Base-by-base conservation (phyloP, 768 basidiomycete species). In the Lenzites betulinus region DNA sequence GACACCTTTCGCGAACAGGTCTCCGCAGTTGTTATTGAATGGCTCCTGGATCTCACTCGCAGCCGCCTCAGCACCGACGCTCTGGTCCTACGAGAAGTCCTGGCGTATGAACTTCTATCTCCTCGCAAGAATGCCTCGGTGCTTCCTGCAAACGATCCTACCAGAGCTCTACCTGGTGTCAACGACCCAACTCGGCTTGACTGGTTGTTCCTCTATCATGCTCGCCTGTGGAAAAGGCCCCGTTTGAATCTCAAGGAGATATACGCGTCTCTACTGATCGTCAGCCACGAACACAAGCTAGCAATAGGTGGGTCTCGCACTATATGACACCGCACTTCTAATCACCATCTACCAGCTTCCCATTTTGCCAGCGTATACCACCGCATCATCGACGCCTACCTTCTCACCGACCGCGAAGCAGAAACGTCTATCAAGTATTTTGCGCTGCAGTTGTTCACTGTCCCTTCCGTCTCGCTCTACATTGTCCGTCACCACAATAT, bases 401-500 rank as follows among this genome's bases (percentile, higher is more conserved):
- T 98, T 9, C 85, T 96, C 46, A 85, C 91, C 22, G 97, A 98
- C 67, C 84, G 95, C 13, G 96, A 99, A 71, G 89, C 92, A 0
- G 97, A 99, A 71, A 93, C 93, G 7, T 95, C 92, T 16, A 90
- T 98, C 78, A 91, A 95, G 69, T 94, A 93, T 70, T 92, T 96
- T 63, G 90, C 93, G 16, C 80, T 96, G 6, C 93, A 97, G 69
- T 81, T 98, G 35, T 97, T 97, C 77, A 94, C 95, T 0, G 89
- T 93, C 1, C 95, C 95, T 0, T 90, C 88, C 2, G 86, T 95
- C 51, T 88, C 92, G 6, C 79, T 82, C 1, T 87, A 93, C 66
- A 86, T 96, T 51, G 90, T 92, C 20, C 79, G 81, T 7, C 80
- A 87, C 59, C 86, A 90, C 69, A 80, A 83, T 63, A 83, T 97